A percentile compares a stretch with the other conserved stretches of the same genome.
These are phyloP conservation scores for Ettlia oleoabundans DNA, from an alignment of 139 green algal species.

Conservation along the genomic window DNA sequence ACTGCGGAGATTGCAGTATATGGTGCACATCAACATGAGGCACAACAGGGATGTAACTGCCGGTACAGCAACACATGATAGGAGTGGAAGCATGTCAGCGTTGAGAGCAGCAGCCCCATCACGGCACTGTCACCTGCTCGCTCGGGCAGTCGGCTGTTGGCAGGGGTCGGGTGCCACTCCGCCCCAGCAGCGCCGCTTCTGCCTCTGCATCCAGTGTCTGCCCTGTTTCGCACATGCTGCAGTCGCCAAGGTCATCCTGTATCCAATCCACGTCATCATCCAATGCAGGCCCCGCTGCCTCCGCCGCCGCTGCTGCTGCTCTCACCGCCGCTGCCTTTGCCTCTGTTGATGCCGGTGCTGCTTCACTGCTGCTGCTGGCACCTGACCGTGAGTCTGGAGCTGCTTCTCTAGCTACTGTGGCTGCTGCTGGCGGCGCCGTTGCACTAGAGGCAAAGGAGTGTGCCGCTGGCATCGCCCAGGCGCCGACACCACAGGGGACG, in stretches of 20 bases:
- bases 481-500: neutral
- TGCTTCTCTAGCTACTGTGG: neutral
- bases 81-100: no score
- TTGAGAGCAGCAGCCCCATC: neutral
- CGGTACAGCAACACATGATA: no score
- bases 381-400: neutral
- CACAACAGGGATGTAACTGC: no score
- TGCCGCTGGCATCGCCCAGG: neutral
- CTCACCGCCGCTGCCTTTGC: neutral
- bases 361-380: neutral
- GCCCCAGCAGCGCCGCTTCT: neutral
- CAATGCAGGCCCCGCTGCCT: no score
- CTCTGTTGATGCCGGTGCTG: neutral
- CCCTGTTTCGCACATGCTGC: constrained; percentile 1
- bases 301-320: neutral
- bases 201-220: constrained; percentile 2
- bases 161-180: neutral
- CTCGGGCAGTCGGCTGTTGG: neutral
- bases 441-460: neutral
- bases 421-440: neutral
- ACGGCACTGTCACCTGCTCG: constrained; percentile 11
- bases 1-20: no score
- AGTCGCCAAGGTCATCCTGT: neutral
- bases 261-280: neutral
- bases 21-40: no score